Evolutionary conservation across 129 eudicot genomes (phyloP).

Genomic region (Ambrosia artemisiifolia): DNA sequence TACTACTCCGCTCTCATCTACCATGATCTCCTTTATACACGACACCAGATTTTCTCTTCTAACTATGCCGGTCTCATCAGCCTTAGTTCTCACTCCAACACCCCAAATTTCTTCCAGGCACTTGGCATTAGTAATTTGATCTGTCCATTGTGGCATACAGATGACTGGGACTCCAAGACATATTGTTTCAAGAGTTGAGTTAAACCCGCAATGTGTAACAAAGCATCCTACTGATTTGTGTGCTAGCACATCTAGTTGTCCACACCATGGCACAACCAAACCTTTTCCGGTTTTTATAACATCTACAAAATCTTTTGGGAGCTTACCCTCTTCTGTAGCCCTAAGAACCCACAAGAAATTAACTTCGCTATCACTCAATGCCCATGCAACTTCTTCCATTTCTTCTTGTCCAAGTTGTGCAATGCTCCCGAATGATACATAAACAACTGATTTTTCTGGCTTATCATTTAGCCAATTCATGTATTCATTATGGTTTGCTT

Average conservation of each 20-base stretch:
- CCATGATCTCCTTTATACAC: conserved; percentile 21
- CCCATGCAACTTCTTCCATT: conserved; percentile 51
- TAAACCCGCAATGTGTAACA: background rate
- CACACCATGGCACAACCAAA: conserved; percentile 28
- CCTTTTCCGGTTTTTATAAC: background rate
- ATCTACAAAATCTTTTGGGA: conserved; percentile 19
- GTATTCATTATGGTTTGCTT: conserved; percentile 30
- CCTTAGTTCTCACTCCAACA: conserved; percentile 22
- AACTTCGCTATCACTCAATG: conserved; percentile 21
- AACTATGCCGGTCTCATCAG: conserved; percentile 21
- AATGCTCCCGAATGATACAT: conserved; percentile 50
- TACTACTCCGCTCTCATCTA: conserved; percentile 18
- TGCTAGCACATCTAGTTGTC: conserved; percentile 28
- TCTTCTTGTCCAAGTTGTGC: conserved; percentile 31
- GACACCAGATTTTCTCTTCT: conserved; percentile 11
- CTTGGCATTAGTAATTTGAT: conserved; percentile 33
- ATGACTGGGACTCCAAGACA: conserved; percentile 33
- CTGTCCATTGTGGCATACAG: conserved; percentile 36
- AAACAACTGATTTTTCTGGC: conserved; percentile 41
- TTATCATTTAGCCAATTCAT: conserved; percentile 42
- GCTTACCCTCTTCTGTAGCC: conserved; percentile 22
- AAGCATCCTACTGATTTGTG: background rate
- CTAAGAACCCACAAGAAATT: conserved; percentile 58
- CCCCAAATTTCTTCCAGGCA: conserved; percentile 32
- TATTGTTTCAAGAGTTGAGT: conserved; percentile 32